A percentile compares a stretch with the other conserved stretches of the same genome.
These are phyloP conservation scores for Lipomyces lipofer DNA, from an alignment of 805 yeast genomes.

Conservation along the genomic window DNA sequence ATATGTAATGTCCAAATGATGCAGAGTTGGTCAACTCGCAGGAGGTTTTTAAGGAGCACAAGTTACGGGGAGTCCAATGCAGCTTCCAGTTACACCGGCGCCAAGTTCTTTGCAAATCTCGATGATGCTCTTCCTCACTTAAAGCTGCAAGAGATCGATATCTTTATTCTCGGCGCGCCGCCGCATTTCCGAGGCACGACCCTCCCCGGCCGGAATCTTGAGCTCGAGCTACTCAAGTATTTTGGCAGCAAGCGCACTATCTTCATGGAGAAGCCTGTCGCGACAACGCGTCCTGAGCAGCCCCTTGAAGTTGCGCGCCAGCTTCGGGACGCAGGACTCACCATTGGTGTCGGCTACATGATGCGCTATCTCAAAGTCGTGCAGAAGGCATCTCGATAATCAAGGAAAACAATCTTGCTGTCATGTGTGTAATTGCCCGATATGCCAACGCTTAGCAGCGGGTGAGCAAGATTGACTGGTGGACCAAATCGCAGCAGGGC, in stretches of 20 bases:
- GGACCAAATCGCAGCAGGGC: constrained; percentile 31
- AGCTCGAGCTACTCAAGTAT: constrained; percentile 16
- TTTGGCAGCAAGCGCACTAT: constrained; percentile 19
- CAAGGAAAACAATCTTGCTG: constrained; percentile 25
- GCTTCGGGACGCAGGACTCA: constrained; percentile 9
- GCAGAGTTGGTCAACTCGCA: too few species aligned
- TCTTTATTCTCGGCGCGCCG: constrained; percentile 27
- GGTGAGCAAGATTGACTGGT: constrained; percentile 27
- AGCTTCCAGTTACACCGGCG: constrained; percentile 11
- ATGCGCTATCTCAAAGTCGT: constrained; percentile 32
- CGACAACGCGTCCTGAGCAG: constrained; percentile 28
- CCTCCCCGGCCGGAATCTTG: constrained; percentile 22
- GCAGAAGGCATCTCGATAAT: constrained; percentile 28
- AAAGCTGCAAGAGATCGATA: constrained; percentile 8
- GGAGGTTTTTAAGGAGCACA: too few species aligned
- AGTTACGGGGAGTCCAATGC: too few species aligned
- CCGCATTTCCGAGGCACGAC: constrained; percentile 31
- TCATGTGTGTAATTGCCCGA: constrained; percentile 23
- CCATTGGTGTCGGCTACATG: constrained; percentile 31
- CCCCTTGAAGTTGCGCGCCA: constrained; percentile 24
- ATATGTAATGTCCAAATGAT: too few species aligned
- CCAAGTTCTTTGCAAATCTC: constrained; percentile 13
- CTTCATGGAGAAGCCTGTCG: constrained; percentile 32
- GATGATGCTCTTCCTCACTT: constrained; percentile 12
- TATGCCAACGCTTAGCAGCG: constrained; percentile 27